Evolutionary conservation across 1,284 basidiomycete genomes (phyloP).

Genomic region (Dichomitus squalens): DNA sequence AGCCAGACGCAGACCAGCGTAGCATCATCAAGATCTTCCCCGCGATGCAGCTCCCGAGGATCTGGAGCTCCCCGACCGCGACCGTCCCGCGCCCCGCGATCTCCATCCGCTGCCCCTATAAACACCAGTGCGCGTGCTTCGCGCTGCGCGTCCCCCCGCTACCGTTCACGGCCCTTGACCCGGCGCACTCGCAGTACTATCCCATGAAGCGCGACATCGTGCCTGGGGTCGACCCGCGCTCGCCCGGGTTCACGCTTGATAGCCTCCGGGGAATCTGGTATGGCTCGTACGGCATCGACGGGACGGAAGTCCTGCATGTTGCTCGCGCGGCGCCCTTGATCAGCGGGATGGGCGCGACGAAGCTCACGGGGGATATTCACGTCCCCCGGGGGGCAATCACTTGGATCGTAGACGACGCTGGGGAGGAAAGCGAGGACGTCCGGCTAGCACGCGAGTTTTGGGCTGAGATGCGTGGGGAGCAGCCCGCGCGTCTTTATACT

Average conservation of each 20-base stretch:
- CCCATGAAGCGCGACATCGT: conserved; percentile 16
- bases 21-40: conserved; percentile 24
- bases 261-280: conserved; percentile 27
- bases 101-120: conserved; percentile 16
- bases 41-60: conserved; percentile 26
- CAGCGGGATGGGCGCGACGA: conserved; percentile 16
- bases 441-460: background rate
- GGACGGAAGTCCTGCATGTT: conserved; percentile 27
- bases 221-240: conserved; percentile 7
- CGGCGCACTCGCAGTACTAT: conserved; percentile 24
- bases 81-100: conserved; percentile 22
- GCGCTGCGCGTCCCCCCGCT: conserved; percentile 9
- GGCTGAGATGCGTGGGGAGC: background rate
- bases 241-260: conserved; percentile 10
- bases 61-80: conserved; percentile 19
- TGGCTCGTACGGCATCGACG: conserved; percentile 22
- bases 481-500: background rate
- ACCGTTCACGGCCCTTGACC: conserved; percentile 18
- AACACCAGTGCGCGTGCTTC: conserved; percentile 5
- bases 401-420: conserved; percentile 14
- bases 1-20: conserved; percentile 15
- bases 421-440: conserved; percentile 1
- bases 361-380: conserved; percentile 25
- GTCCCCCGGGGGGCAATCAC: conserved; percentile 23
- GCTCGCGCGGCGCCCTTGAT: conserved; percentile 6